Evolutionary conservation across 2,329 filamentous ascomycete species (phyloP).

Genomic region (Colletotrichum neosansevieriae): DNA sequence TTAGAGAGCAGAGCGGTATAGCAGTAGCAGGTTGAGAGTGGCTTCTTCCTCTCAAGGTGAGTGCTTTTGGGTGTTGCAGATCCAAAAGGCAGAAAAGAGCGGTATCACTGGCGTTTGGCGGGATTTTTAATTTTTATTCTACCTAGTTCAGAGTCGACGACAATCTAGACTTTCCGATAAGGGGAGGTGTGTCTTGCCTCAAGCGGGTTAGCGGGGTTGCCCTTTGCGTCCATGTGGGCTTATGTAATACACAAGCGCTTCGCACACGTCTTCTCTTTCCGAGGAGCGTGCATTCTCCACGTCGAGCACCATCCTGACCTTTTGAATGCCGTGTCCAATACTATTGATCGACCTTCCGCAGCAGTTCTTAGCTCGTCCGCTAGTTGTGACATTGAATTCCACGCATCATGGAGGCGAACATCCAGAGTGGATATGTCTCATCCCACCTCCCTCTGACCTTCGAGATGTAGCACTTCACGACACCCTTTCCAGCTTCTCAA

Average conservation of each 20-base stretch:
- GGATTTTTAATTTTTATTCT: conserved; percentile 17
- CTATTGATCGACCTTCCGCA: background rate
- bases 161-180: conserved; percentile 41
- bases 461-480: conserved; percentile 7
- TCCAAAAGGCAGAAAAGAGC: conserved; percentile 18
- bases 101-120: conserved; percentile 28
- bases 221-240: background rate
- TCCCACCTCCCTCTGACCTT: conserved; percentile 32
- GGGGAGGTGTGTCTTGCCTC: conserved; percentile 37
- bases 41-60: conserved; percentile 2
- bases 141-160: conserved; percentile 31
- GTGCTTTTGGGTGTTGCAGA: conserved; percentile 16
- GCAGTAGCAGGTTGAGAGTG: background rate
- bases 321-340: conserved; percentile 10
- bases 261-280: no score
- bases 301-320: background rate
- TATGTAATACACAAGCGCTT: no score
- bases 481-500: conserved; percentile 28
- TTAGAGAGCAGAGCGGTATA: background rate
- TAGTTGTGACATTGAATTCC: conserved; percentile 22
- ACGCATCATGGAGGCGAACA: conserved; percentile 12
- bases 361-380: background rate
- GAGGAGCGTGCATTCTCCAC: background rate
- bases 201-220: conserved; percentile 40
- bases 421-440: conserved; percentile 31